Percentiles rank a stretch among this genome's conserved stretches.
phyloP scores from a whole-genome alignment of 2,329 filamentous ascomycete genomes.

The Cercospora citrullina region DNA sequence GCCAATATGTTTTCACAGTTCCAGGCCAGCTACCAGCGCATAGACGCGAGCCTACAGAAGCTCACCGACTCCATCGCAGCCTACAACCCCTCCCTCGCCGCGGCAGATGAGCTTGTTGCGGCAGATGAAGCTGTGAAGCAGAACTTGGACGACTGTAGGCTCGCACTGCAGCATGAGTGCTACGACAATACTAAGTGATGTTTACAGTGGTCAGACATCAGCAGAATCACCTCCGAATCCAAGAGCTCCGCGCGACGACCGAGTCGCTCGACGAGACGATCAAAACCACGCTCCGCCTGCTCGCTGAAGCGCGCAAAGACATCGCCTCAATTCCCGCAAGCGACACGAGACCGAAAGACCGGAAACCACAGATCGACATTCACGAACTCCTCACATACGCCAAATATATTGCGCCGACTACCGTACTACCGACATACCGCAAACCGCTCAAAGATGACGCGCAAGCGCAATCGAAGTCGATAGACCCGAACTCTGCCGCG shows the following conservation, averaged over 20 bases:
- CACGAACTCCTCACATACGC: constrained; percentile 75
- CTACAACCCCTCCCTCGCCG: constrained; percentile 71
- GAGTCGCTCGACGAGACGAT: constrained; percentile 69
- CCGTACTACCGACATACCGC: constrained; percentile 64
- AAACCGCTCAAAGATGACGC: constrained; percentile 25
- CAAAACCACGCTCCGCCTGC: constrained; percentile 66
- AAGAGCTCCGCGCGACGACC: constrained; percentile 66
- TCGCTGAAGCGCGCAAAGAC: constrained; percentile 72
- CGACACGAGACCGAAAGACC: constrained; percentile 23
- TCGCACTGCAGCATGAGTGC: background rate
- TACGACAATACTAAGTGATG: background rate
- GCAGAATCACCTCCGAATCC: constrained; percentile 68
- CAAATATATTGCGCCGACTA: constrained; percentile 76
- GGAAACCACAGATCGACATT: constrained; percentile 60
- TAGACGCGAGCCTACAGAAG: constrained; percentile 57
- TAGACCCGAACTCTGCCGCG: background rate
- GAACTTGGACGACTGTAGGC: constrained; percentile 64
- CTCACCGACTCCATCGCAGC: constrained; percentile 79
- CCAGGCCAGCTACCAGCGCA: constrained; percentile 47
- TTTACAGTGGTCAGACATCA: constrained; percentile 68
- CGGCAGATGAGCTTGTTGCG: constrained; percentile 67
- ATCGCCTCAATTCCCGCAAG: constrained; percentile 65
- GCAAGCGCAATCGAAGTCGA: constrained; percentile 10
- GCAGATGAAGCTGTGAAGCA: constrained; percentile 68
- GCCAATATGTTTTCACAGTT: constrained; percentile 45